Base-by-base conservation (phyloP, 1,139 yeast genomes). In the Meyerozyma carpophila region DNA sequence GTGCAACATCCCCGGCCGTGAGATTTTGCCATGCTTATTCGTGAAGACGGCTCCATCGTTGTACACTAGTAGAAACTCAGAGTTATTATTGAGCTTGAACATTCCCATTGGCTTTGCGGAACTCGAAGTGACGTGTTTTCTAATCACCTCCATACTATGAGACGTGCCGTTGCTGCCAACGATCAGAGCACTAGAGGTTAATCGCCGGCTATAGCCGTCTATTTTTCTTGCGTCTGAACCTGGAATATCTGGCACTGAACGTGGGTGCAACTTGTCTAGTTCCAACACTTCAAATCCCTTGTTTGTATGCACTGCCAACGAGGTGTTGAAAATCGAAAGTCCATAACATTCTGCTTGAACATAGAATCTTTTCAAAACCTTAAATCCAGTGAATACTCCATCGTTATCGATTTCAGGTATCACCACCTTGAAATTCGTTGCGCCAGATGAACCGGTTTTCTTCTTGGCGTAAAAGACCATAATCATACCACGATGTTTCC, bases 21-120 rank as follows among this genome's bases (percentile, higher is more conserved):
- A 74, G 38, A 86, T 65, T 47, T 75, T 75, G 1, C 95, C 95
- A 41, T 73, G 72, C 46, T 79, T 77, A 59, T 85, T 84, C 47
- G 84, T 75, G 50, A 82, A 83, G 3, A 89, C 68, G 2, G 89
- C 93, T 57, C 84, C 81, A 46, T 83, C 83, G 47, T 78, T 84
- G 63, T 86, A 89, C 34, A 86, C 85, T 42, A 87, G 63, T 7
- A 88, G 59, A 45, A 82, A 79, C 46, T 60, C 65, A 42, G 76
- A 79, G 36, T 68, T 61, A 43, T 76, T 72, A 37, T 79, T 79
- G 43, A 81, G 70, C 55, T 82, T 74, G 63, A 77, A 81, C 79
- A 86, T 71, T 37, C 84, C 80, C 65, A 82, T 58, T 39, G 95
- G 85, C 49, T 73, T 65, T 47, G 64, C 55, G 55, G 59, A 64